phyloP scores from a whole-genome alignment of 176 grass and related monocot species.

The bread wheat (Triticum aestivum) region DNA sequence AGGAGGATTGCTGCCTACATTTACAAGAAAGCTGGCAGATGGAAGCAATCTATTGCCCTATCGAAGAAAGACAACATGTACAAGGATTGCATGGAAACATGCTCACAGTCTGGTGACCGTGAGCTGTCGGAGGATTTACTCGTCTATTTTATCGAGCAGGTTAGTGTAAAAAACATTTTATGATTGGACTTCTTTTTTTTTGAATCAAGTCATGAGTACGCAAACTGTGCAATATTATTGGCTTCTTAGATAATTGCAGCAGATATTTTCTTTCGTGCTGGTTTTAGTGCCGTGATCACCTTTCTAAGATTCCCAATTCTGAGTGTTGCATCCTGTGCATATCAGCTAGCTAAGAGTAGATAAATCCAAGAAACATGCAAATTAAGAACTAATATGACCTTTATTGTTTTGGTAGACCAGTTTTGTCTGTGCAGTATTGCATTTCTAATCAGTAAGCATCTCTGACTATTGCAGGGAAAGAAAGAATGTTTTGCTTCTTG shows the following conservation, averaged over 20 bases:
- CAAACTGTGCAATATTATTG: neutral
- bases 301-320: neutral
- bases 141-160: conserved; percentile 96
- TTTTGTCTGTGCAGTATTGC: neutral
- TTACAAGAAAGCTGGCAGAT: conserved; percentile 98
- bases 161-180: conserved; percentile 19
- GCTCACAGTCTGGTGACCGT: conserved; percentile 88
- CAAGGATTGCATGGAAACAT: conserved; percentile 99
- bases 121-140: conserved; percentile 92
- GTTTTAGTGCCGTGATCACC: neutral
- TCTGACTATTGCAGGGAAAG: conserved; percentile 76
- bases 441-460: conserved; percentile 18
- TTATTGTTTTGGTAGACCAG: neutral
- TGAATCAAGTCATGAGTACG: neutral
- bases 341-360: neutral
- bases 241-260: neutral
- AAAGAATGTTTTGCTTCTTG: conserved; percentile 98
- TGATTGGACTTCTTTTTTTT: neutral
- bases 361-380: neutral
- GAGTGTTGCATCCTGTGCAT: neutral
- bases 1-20: conserved; percentile 98
- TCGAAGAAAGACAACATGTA: conserved; percentile 99
- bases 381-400: neutral
- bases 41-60: conserved; percentile 92
- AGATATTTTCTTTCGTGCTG: neutral